A percentile compares a stretch with the other conserved stretches of the same genome.
phyloP scores from a whole-genome alignment of 1,284 basidiomycete genomes.

The Sanghuangporus weigelae region DNA sequence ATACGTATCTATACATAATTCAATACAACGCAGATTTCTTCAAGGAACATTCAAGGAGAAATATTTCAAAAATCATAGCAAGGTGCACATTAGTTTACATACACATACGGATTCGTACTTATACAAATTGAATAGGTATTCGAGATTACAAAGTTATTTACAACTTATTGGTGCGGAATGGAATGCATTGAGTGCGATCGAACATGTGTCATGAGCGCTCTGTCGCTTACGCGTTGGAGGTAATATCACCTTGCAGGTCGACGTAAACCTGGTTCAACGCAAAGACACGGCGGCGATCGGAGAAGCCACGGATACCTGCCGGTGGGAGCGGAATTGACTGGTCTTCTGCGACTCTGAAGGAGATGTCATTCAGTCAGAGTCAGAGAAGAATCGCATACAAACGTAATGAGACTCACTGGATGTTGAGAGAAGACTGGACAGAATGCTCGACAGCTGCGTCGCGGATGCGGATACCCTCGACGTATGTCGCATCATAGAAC shows the following conservation, averaged over 20 bases:
- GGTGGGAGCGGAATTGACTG: constrained; percentile 14
- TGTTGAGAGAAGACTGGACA: constrained; percentile 15
- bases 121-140: no score
- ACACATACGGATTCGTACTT: no score
- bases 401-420: constrained; percentile 4
- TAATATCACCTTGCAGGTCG: constrained; percentile 4
- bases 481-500: constrained; percentile 14
- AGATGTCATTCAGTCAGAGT: neutral
- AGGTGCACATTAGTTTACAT: no score
- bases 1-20: neutral
- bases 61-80: no score
- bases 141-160: no score
- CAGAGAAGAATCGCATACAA: neutral
- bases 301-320: constrained; percentile 8
- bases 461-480: constrained; percentile 11
- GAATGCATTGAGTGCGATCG: neutral
- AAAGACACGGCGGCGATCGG: constrained; percentile 11
- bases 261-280: constrained; percentile 14
- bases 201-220: neutral
- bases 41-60: no score
- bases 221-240: neutral
- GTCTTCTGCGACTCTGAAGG: constrained; percentile 2
- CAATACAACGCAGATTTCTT: neutral
- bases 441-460: constrained; percentile 13
- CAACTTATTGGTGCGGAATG: neutral